These are phyloP conservation scores for Arthrinium puccinioides DNA, from an alignment of 2,329 filamentous ascomycete species.

Conservation along the genomic window DNA sequence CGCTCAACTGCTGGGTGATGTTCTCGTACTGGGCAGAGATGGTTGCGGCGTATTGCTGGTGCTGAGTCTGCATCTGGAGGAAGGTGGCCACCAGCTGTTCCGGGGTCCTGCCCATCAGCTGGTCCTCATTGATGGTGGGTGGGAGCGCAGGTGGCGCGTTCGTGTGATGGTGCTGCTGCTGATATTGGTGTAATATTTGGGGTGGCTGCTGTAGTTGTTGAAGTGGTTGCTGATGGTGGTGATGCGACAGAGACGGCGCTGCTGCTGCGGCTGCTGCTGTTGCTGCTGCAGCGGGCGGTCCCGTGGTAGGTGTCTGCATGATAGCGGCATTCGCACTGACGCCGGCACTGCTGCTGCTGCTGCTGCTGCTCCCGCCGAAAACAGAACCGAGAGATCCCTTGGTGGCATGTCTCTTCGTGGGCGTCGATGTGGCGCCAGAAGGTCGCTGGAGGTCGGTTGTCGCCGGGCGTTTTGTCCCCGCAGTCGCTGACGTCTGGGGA, in stretches of 20 bases:
- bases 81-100: constrained; percentile 28
- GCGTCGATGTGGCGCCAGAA: constrained; percentile 18
- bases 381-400: constrained; percentile 7
- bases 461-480: constrained; percentile 24
- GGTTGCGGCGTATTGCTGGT: constrained; percentile 24
- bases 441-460: constrained; percentile 26
- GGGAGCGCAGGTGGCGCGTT: constrained; percentile 13
- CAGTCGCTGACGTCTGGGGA: too few relatives aligned
- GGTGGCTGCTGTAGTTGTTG: too few relatives aligned
- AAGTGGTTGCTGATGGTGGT: constrained; percentile 1
- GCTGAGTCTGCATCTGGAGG: constrained; percentile 24
- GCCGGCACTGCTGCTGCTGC: constrained; percentile 2
- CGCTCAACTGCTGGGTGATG: constrained; percentile 24
- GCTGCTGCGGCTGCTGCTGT: too few relatives aligned
- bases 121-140: constrained; percentile 20
- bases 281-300: too few relatives aligned
- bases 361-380: too few relatives aligned
- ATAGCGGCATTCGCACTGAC: constrained; percentile 3
- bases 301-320: constrained; percentile 3
- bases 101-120: constrained; percentile 21
- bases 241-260: background rate
- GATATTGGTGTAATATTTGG: too few relatives aligned
- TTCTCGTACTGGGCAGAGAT: constrained; percentile 25
- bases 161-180: constrained; percentile 5
- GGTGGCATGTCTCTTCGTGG: constrained; percentile 23